These are phyloP conservation scores for Camellia granthamiana DNA, from an alignment of 148 eudicot species.

Conservation along the genomic window DNA sequence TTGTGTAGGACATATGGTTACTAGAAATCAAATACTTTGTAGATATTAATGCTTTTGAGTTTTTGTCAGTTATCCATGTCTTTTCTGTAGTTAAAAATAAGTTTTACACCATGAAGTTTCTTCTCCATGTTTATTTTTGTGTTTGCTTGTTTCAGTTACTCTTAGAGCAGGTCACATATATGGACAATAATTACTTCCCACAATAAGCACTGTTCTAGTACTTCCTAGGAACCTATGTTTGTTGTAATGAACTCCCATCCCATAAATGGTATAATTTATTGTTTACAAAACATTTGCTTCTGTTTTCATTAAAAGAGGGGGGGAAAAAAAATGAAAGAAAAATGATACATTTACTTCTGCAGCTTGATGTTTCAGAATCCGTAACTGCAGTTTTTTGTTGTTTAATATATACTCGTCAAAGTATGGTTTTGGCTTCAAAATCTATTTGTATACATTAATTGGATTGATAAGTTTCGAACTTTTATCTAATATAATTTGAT, in stretches of 20 bases:
- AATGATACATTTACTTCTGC: neutral
- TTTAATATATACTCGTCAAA: neutral
- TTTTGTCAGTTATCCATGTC: constrained; percentile 3
- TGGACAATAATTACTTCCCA: neutral
- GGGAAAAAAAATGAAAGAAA: no score
- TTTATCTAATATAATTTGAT: neutral
- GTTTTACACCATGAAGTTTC: neutral
- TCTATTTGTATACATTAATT: neutral
- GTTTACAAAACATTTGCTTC: neutral
- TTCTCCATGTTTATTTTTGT: neutral
- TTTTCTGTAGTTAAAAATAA: neutral
- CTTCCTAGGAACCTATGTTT: neutral
- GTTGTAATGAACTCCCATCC: neutral
- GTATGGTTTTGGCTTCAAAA: neutral
- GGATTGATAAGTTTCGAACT: neutral
- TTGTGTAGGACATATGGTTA: neutral
- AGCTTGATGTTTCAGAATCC: neutral
- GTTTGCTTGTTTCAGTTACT: constrained; percentile 4
- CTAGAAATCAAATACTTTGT: neutral
- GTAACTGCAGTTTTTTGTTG: neutral
- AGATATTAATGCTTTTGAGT: neutral
- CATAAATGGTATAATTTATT: neutral
- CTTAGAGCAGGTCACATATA: neutral
- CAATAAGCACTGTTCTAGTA: neutral
- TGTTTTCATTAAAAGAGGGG: neutral